Evolutionary conservation across 108 stramenopile genomes (phyloP).

Genomic region (Cylindrotheca closterium): DNA sequence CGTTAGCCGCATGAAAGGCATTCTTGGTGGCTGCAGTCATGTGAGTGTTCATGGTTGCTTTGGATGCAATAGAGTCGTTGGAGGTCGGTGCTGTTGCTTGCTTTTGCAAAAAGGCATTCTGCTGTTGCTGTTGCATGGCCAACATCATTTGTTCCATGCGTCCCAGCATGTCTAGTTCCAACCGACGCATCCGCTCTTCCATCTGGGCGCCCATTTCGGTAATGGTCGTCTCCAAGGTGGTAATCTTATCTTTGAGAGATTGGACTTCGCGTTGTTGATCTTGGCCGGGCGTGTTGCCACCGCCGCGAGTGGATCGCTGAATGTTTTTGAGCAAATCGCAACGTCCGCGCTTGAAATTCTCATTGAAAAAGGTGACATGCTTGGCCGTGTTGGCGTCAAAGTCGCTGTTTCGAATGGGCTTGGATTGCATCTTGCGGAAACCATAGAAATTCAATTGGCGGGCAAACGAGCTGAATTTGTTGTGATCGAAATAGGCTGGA

Average conservation of each 20-base stretch:
- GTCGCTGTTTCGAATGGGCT: constrained; percentile 82
- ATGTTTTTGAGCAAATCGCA: constrained; percentile 78
- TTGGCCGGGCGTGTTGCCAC: constrained; percentile 40
- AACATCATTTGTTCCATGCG: constrained; percentile 70
- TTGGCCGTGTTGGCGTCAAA: constrained; percentile 76
- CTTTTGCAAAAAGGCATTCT: neutral
- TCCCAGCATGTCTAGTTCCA: constrained; percentile 64
- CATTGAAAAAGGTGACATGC: constrained; percentile 87
- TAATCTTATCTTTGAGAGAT: constrained; percentile 55
- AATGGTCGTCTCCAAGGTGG: constrained; percentile 50
- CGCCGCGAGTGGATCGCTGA: constrained; percentile 77
- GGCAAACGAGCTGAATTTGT: constrained; percentile 64
- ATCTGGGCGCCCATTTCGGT: constrained; percentile 29
- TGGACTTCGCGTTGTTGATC: constrained; percentile 63
- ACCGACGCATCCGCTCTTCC: constrained; percentile 52
- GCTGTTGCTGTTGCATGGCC: constrained; percentile 56
- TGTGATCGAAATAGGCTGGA: constrained; percentile 90
- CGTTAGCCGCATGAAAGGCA: neutral
- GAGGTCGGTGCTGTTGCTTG: constrained; percentile 8
- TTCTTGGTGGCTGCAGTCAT: constrained; percentile 9
- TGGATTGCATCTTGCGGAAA: constrained; percentile 87
- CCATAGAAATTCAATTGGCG: constrained; percentile 77
- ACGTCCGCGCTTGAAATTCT: constrained; percentile 83
- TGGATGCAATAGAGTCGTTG: neutral
- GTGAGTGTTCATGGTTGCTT: neutral